A percentile compares a stretch with the other conserved stretches of the same genome.
Evolutionary conservation across 2,329 filamentous ascomycete genomes (phyloP).

Genomic region (Xylariaceae sp.): DNA sequence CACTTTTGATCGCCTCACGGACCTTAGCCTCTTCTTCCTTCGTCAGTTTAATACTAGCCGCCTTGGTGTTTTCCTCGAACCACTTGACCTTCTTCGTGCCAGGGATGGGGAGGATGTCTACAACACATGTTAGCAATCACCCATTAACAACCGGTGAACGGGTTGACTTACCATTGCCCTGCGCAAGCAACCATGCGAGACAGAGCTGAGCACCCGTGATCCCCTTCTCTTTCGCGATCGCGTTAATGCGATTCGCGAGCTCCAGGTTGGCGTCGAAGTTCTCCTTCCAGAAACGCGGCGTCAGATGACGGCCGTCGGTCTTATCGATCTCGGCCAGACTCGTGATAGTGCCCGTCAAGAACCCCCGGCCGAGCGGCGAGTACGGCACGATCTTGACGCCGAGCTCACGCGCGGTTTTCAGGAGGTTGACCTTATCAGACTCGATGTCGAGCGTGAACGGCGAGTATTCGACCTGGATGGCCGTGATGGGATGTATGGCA

Average conservation of each 20-base stretch:
- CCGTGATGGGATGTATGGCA: constrained; percentile 43
- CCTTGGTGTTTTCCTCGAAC: constrained; percentile 33
- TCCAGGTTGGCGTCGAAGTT: constrained; percentile 47
- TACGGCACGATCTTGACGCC: constrained; percentile 51
- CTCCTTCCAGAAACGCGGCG: constrained; percentile 41
- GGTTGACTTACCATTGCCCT: constrained; percentile 36
- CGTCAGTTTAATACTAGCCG: constrained; percentile 32
- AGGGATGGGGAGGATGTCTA: constrained; percentile 43
- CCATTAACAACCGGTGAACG: no score
- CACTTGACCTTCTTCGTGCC: constrained; percentile 33
- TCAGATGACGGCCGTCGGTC: constrained; percentile 36
- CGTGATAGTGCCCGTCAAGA: constrained; percentile 45
- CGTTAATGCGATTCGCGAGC: constrained; percentile 26
- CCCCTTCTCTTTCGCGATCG: constrained; percentile 31
- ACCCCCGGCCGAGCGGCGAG: constrained; percentile 51
- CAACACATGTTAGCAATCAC: constrained; percentile 35
- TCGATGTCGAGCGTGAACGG: constrained; percentile 55
- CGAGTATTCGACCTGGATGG: constrained; percentile 48
- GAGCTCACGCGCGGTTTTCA: constrained; percentile 48
- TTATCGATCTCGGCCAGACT: constrained; percentile 39
- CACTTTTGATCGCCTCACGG: constrained; percentile 32
- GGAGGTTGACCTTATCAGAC: constrained; percentile 41
- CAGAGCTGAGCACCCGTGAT: constrained; percentile 47
- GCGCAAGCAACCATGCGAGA: constrained; percentile 48
- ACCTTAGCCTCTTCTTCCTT: constrained; percentile 35